Percentiles rank a stretch among this genome's conserved stretches.
phyloP scores from a whole-genome alignment of 345 rosid genomes.

The Rhodamnia argentea region DNA sequence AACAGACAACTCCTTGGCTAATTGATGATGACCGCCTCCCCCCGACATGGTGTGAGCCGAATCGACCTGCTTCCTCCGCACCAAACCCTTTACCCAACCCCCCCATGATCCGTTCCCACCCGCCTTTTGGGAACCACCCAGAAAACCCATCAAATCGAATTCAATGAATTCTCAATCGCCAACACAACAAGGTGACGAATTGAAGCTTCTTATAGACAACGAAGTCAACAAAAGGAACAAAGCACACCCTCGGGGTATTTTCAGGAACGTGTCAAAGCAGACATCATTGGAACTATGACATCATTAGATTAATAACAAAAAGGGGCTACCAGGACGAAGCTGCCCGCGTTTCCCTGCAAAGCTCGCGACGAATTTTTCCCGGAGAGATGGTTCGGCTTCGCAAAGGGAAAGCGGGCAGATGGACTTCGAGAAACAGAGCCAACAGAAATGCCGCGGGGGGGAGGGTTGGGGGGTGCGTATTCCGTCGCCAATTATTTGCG shows the following conservation, averaged over 20 bases:
- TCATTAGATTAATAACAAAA: not conserved
- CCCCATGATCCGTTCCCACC: conserved; percentile 33
- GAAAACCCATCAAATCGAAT: conserved; percentile 30
- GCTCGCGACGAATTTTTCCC: not conserved
- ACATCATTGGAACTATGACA: not conserved
- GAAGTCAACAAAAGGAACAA: not conserved
- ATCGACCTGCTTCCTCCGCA: conserved; percentile 78
- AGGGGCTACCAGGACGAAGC: not conserved
- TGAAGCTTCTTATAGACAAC: not conserved
- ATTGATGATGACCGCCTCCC: conserved; percentile 19
- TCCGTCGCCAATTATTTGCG: conserved; percentile 29
- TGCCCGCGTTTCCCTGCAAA: not conserved
- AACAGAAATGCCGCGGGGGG: too few species aligned
- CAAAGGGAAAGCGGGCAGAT: not conserved
- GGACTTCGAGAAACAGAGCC: not conserved
- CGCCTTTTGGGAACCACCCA: conserved; percentile 31
- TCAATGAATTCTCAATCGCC: not conserved
- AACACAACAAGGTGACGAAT: not conserved
- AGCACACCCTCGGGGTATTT: not conserved
- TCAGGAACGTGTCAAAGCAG: not conserved
- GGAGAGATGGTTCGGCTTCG: not conserved
- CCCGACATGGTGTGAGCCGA: conserved; percentile 23
- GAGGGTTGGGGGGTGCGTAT: conserved; percentile 48
- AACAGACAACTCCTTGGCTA: conserved; percentile 56
- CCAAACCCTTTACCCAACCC: conserved; percentile 34